A percentile compares a stretch with the other conserved stretches of the same genome.
These are phyloP conservation scores for Cryoendolithus antarcticus DNA, from an alignment of 2,329 filamentous ascomycete species.

Conservation along the genomic window DNA sequence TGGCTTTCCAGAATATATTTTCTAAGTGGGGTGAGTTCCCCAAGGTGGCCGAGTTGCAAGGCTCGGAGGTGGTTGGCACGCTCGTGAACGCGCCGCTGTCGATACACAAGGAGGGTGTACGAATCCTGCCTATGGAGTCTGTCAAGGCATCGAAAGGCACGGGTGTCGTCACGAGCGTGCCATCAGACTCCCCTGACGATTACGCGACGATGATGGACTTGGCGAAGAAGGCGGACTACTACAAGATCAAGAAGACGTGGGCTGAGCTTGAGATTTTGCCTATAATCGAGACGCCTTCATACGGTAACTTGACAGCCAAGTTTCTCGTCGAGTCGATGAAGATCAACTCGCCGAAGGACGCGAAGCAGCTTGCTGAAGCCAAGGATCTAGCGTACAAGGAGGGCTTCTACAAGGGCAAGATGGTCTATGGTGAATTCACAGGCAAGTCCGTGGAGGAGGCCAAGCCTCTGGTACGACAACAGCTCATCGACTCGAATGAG, in stretches of 20 bases:
- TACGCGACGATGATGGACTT: conserved; percentile 81
- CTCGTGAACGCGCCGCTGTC: conserved; percentile 81
- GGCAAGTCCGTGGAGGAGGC: conserved; percentile 76
- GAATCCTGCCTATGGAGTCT: conserved; percentile 89
- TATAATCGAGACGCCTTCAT: conserved; percentile 78
- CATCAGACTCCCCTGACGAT: conserved; percentile 91
- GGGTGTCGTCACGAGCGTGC: conserved; percentile 89
- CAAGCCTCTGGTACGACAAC: conserved; percentile 71
- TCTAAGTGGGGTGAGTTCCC: conserved; percentile 62
- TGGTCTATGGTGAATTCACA: conserved; percentile 78
- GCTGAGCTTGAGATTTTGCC: conserved; percentile 79
- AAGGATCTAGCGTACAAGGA: conserved; percentile 97
- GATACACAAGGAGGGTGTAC: conserved; percentile 67
- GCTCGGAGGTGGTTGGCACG: conserved; percentile 76
- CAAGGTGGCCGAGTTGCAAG: conserved; percentile 61
- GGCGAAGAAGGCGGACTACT: conserved; percentile 89
- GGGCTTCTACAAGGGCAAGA: conserved; percentile 87
- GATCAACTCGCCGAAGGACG: conserved; percentile 92
- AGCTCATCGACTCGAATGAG: conserved; percentile 61
- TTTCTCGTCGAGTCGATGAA: conserved; percentile 83
- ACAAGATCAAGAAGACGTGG: conserved; percentile 95
- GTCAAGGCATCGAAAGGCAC: conserved; percentile 90
- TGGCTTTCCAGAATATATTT: conserved; percentile 87
- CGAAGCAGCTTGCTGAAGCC: conserved; percentile 77
- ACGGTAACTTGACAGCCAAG: conserved; percentile 73